Evolutionary conservation across 306 rosid genomes (phyloP).

Genomic region (Pachyrhizus erosus): DNA sequence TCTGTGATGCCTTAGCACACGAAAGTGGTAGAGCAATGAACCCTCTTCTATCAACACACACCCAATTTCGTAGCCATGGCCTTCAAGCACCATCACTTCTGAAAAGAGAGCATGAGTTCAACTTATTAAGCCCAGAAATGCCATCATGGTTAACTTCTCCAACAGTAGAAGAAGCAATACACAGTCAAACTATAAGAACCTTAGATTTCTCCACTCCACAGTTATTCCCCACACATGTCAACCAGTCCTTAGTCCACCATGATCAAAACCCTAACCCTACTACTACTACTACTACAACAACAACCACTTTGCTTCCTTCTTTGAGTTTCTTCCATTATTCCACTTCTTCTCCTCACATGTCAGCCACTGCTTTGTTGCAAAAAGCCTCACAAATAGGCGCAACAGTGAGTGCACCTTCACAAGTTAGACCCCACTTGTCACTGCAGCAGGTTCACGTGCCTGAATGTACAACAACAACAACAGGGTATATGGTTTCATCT

Average conservation of each 20-base stretch:
- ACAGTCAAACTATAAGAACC: background rate
- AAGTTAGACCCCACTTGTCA: conserved; percentile 42
- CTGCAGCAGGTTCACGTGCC: conserved; percentile 45
- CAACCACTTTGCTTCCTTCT: conserved; percentile 5
- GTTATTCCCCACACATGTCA: conserved; percentile 31
- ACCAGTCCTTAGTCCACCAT: conserved; percentile 21
- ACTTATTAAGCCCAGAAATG: conserved; percentile 9
- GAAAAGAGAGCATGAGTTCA: conserved; percentile 47
- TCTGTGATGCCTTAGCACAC: conserved; percentile 83
- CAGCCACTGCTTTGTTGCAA: conserved; percentile 73
- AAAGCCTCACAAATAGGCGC: conserved; percentile 72
- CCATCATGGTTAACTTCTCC: conserved; percentile 48
- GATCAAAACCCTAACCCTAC: conserved; percentile 60
- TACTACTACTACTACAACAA: background rate
- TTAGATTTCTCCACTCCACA: background rate
- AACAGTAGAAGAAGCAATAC: background rate
- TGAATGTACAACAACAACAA: background rate
- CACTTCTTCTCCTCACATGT: conserved; percentile 46
- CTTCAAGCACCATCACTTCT: conserved; percentile 40
- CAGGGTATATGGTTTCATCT: conserved; percentile 31
- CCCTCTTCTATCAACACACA: conserved; percentile 40
- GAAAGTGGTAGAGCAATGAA: conserved; percentile 55
- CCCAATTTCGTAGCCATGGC: conserved; percentile 43
- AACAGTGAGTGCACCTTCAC: conserved; percentile 49
- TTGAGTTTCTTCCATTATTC: background rate